These are phyloP conservation scores for Phalaenopsis aphrodite DNA, from an alignment of 106 monocot species.

Conservation along the genomic window DNA sequence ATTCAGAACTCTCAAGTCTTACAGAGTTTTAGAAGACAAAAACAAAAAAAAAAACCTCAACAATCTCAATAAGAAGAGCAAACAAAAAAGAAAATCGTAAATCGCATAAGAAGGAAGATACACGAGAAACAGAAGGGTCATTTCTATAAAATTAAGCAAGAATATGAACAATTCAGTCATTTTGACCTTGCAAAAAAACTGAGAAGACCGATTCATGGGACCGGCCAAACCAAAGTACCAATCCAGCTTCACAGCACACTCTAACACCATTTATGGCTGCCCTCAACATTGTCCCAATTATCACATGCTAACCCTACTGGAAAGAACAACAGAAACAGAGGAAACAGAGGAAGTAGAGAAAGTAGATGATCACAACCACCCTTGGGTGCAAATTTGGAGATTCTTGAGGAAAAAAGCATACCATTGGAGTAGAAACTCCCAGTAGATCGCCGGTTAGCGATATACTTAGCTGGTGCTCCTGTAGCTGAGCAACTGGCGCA, in stretches of 20 bases:
- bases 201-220: constrained; percentile 1
- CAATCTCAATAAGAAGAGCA: neutral
- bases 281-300: neutral
- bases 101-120: neutral
- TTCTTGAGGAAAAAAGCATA: constrained; percentile 9
- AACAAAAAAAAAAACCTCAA: neutral
- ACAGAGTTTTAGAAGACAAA: neutral
- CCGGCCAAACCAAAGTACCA: constrained; percentile 4
- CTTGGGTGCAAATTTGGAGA: neutral
- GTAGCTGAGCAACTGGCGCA: neutral
- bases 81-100: neutral
- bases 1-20: constrained; percentile 1
- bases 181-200: constrained; percentile 5
- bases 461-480: constrained; percentile 2
- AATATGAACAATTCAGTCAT: neutral
- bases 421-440: constrained; percentile 4
- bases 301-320: neutral
- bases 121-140: neutral
- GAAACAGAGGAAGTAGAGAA: neutral
- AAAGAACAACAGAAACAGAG: constrained; percentile 1
- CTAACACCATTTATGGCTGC: neutral
- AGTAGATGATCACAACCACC: neutral
- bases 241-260: neutral
- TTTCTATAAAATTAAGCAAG: neutral
- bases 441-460: neutral